Evolutionary conservation across 1,139 yeast species (phyloP).

Genomic region (Saccharomyces pastorianus): DNA sequence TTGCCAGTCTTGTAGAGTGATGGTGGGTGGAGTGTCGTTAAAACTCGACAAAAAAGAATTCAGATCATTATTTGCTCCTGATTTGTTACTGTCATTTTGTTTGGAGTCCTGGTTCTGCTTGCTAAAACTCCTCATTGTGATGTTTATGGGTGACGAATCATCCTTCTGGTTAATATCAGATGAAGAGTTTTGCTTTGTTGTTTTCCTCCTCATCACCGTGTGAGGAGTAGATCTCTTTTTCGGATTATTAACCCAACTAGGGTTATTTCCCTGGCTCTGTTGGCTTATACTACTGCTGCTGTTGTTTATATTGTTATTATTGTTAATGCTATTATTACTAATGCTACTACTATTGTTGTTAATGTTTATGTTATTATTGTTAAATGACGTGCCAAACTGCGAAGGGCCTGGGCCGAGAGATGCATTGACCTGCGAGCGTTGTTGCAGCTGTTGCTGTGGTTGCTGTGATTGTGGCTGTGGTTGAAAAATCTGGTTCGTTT

Average conservation of each 20-base stretch:
- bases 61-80: background rate
- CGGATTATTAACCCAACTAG: slow-evolving; percentile 46
- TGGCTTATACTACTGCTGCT: slow-evolving; percentile 11
- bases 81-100: background rate
- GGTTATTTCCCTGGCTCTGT: slow-evolving; percentile 12
- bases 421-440: slow-evolving; percentile 8
- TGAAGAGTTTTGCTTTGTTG: slow-evolving; percentile 10
- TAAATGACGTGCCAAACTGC: background rate
- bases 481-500: slow-evolving; percentile 1
- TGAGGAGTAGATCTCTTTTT: slow-evolving; percentile 52
- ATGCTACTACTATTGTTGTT: slow-evolving; percentile 1
- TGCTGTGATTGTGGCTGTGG: background rate
- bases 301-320: background rate
- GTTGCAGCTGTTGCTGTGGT: slow-evolving; percentile 13
- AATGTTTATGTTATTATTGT: background rate
- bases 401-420: slow-evolving; percentile 7
- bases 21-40: slow-evolving; percentile 43
- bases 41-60: background rate
- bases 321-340: background rate
- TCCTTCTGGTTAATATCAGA: background rate
- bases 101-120: background rate
- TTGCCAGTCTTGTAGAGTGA: slow-evolving; percentile 48
- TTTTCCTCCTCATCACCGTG: slow-evolving; percentile 37
- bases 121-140: slow-evolving; percentile 6
- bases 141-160: slow-evolving; percentile 24